phyloP scores from a whole-genome alignment of 2,329 filamentous ascomycete genomes.

The Fusarium cicatricum region DNA sequence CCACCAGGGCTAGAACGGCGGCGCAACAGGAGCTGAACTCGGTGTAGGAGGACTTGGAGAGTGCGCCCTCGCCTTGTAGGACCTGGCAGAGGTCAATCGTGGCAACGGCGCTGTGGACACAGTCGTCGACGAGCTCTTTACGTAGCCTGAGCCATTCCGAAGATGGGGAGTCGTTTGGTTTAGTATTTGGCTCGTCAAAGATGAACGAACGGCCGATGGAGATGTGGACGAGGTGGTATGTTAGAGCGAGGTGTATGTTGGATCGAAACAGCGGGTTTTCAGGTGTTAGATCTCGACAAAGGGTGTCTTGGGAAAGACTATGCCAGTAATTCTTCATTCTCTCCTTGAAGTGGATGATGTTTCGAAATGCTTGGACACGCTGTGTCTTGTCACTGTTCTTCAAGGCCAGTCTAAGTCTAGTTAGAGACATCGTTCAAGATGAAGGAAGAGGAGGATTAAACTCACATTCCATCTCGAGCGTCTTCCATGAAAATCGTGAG shows the following conservation, averaged over 20 bases:
- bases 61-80: conserved; percentile 11
- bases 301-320: conserved; percentile 23
- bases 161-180: no score
- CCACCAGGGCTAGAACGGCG: conserved; percentile 26
- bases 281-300: conserved; percentile 29
- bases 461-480: conserved; percentile 30
- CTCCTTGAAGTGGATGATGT: conserved; percentile 15
- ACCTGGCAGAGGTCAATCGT: conserved; percentile 30
- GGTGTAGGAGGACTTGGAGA: conserved; percentile 35
- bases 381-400: conserved; percentile 15
- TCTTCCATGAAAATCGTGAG: conserved; percentile 36
- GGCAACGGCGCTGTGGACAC: conserved; percentile 18
- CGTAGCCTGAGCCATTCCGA: conserved; percentile 12
- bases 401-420: conserved; percentile 4
- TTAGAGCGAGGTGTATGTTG: conserved; percentile 34
- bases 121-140: conserved; percentile 17
- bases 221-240: conserved; percentile 29
- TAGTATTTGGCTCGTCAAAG: conserved; percentile 7
- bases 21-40: conserved; percentile 34
- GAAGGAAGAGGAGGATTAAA: background rate
- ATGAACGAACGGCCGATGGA: conserved; percentile 34
- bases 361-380: background rate
- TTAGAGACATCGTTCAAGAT: background rate
- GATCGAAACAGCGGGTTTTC: conserved; percentile 32
- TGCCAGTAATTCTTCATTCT: conserved; percentile 21